phyloP scores from a whole-genome alignment of 2,329 filamentous ascomycete species.

The Aspergillus awamori region DNA sequence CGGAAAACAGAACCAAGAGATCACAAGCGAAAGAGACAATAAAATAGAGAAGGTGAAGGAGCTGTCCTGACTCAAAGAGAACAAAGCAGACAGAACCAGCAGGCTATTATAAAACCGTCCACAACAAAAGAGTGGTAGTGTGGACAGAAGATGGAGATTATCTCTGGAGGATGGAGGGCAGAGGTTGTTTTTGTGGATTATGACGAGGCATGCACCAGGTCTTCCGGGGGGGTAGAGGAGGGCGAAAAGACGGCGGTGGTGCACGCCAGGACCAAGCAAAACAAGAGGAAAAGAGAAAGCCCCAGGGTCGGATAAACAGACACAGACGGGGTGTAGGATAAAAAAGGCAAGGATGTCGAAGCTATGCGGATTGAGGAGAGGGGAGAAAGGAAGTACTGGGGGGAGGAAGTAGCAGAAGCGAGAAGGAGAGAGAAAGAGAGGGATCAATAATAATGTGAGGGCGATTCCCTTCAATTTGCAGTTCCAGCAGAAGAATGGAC shows the following conservation, averaged over 20 bases:
- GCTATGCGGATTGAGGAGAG: conserved; percentile 12
- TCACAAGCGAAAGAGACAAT: conserved; percentile 24
- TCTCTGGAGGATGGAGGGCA: conserved; percentile 30
- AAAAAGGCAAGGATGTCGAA: background rate
- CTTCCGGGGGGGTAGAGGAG: conserved; percentile 30
- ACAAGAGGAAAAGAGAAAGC: conserved; percentile 11
- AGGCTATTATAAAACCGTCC: conserved; percentile 19
- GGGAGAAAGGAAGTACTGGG: conserved; percentile 18
- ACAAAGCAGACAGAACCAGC: conserved; percentile 11
- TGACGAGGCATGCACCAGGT: conserved; percentile 44
- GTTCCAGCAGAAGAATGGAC: conserved; percentile 9
- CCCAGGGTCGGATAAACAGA: conserved; percentile 13
- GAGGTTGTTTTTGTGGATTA: conserved; percentile 44
- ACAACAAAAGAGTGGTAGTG: conserved; percentile 29
- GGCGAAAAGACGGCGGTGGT: conserved; percentile 33
- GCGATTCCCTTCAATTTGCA: conserved; percentile 11
- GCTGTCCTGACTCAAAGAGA: conserved; percentile 23
- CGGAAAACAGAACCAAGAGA: conserved; percentile 25
- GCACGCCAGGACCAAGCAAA: conserved; percentile 24
- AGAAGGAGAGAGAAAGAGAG: conserved; percentile 19
- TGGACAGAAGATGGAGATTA: conserved; percentile 19
- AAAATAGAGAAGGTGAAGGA: conserved; percentile 25
- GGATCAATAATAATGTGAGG: conserved; percentile 17
- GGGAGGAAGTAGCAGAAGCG: conserved; percentile 17
- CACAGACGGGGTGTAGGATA: conserved; percentile 23